These are phyloP conservation scores for Vitis hybrid DNA, from an alignment of 177 flowering plant species.

Conservation along the genomic window DNA sequence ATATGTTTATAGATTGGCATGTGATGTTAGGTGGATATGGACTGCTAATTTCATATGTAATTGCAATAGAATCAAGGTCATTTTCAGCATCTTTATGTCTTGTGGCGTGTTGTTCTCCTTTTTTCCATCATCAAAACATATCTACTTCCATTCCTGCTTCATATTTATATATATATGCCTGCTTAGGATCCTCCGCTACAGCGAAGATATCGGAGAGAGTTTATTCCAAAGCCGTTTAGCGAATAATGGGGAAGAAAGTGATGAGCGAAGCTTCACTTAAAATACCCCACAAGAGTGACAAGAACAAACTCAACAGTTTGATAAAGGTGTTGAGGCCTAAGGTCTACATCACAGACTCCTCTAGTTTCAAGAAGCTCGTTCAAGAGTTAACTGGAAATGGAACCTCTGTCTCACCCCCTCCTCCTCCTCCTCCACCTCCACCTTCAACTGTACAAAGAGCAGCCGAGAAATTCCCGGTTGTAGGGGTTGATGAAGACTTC, in stretches of 20 bases:
- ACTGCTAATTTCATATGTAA: slow-evolving; percentile 11
- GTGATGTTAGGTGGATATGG: slow-evolving; percentile 7
- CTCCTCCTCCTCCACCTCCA: slow-evolving; percentile 2
- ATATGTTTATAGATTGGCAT: not conserved
- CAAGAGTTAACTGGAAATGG: slow-evolving; percentile 46
- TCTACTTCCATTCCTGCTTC: not conserved
- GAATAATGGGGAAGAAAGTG: slow-evolving; percentile 32
- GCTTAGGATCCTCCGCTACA: slow-evolving; percentile 18
- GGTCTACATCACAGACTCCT: slow-evolving; percentile 39
- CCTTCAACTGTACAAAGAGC: not conserved
- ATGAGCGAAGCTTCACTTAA: slow-evolving; percentile 13
- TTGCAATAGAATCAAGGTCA: slow-evolving; percentile 16
- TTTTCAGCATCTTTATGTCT: slow-evolving; percentile 31
- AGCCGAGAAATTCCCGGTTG: slow-evolving; percentile 14
- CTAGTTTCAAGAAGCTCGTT: slow-evolving; percentile 41
- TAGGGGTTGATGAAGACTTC: not conserved
- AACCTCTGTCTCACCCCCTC: not conserved
- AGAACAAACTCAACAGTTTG: slow-evolving; percentile 24
- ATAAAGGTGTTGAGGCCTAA: slow-evolving; percentile 34
- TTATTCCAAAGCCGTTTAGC: not conserved
- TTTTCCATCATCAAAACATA: slow-evolving; percentile 1
- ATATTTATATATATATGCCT: slow-evolving; percentile 4
- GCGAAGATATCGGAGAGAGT: not conserved
- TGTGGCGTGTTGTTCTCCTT: slow-evolving; percentile 5
- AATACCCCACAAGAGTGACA: slow-evolving; percentile 22